Base-by-base conservation (phyloP, 768 basidiomycete genomes). In the Russula olivacea region DNA sequence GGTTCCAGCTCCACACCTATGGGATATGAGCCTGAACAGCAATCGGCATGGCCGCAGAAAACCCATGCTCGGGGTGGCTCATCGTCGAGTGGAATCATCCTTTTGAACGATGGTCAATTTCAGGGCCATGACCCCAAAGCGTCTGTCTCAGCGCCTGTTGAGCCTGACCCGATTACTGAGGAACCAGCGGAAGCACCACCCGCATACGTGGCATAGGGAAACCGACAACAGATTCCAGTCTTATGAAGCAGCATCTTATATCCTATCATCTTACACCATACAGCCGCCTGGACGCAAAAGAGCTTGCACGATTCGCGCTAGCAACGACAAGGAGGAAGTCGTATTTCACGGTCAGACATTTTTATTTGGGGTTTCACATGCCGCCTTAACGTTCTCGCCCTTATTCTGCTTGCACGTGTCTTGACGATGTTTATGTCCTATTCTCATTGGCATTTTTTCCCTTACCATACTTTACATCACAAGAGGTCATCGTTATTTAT, bases 191-290 rank as follows among this genome's bases (percentile, higher is more conserved):
- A 64, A 0, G 48, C 63, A 6, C 63, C 63, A 3, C 63, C 63
- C 4, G 63, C 63, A n/a, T 64, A 64, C 30, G 54, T 23, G 23
- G 63, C 38, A n/a, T 64, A 60, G 48, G 38, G 19, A 45, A 36
- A 23, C 32, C 41, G 36, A 12, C 17, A 28, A 12, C 9, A 25
- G 38, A 51, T 40, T 21, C 10, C n/a, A 5, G 41, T 19, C 11
- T 59, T 8, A 21, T 53, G 41, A 34, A 28, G 14, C 17, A 5
- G 15, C 36, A 17, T 34, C 25, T 28, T 45, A 15, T 14, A 30
- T 32, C 17, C 45, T 32, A n/a, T 47, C 45, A 48, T 55, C 21
- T 38, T 17, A 54, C 30, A 43, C 40, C 6, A 21, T 23, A 23
- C 15, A 21, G 19, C 49, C n/a, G 8, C 21, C 32, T 12, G 11